Percentiles rank a stretch among this genome's conserved stretches.
Conservation (phyloP, 1,284 basidiomycete species). For the Trichosporon sp. region DNA sequence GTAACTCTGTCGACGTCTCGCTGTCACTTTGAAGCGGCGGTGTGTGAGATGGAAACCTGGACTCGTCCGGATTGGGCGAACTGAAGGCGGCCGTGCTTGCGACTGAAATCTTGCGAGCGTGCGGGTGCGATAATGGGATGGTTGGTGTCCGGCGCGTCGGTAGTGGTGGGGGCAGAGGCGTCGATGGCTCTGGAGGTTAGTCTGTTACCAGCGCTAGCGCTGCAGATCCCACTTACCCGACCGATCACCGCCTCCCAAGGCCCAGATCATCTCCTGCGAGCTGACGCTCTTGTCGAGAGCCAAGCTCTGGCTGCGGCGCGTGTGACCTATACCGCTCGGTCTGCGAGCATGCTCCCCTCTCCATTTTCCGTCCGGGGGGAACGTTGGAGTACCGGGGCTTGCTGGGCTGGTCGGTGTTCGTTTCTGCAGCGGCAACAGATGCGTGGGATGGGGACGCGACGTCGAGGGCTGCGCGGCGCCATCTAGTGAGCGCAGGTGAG, state of each 20-base stretch:
- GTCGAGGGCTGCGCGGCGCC: not conserved
- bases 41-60: constrained; percentile 5
- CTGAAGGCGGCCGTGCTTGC: constrained; percentile 27
- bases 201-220: constrained; percentile 19
- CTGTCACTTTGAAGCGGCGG: constrained; percentile 15
- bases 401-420: not conserved
- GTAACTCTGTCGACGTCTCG: not conserved
- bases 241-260: constrained; percentile 37
- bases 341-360: constrained; percentile 21
- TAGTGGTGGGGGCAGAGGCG: constrained; percentile 41
- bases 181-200: constrained; percentile 7
- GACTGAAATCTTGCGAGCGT: constrained; percentile 52
- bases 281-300: constrained; percentile 49
- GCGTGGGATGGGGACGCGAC: constrained; percentile 7
- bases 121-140: constrained; percentile 50
- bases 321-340: constrained; percentile 32
- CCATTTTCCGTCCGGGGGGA: not conserved
- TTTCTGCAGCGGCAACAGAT: constrained; percentile 17
- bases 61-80: constrained; percentile 15
- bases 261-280: constrained; percentile 54
- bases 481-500: constrained; percentile 10
- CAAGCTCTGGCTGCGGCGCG: constrained; percentile 42
- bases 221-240: constrained; percentile 27
- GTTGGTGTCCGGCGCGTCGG: constrained; percentile 37
- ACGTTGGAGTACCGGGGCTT: not conserved